Evolutionary conservation across 805 yeast genomes (phyloP).

Genomic region (Hanseniaspora nectarophila): DNA sequence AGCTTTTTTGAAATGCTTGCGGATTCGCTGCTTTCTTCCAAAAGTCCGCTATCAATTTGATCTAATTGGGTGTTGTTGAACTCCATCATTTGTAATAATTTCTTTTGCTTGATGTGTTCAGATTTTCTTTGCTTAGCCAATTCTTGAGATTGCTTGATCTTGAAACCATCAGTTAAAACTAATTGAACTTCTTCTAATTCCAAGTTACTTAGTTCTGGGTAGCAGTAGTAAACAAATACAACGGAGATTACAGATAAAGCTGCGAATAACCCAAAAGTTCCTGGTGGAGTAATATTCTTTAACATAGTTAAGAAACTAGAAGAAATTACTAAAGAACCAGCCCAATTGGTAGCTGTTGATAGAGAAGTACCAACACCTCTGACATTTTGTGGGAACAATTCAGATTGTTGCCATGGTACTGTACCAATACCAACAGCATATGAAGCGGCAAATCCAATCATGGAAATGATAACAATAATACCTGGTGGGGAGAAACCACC

Average conservation of each 20-base stretch:
- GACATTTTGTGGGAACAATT: conserved; percentile 83
- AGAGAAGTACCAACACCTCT: conserved; percentile 85
- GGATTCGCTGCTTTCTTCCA: conserved; percentile 10
- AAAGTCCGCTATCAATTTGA: conserved; percentile 4
- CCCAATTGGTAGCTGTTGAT: conserved; percentile 91
- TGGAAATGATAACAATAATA: conserved; percentile 66
- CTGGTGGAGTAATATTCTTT: conserved; percentile 84
- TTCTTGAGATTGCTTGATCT: conserved; percentile 52
- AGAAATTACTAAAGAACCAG: conserved; percentile 82
- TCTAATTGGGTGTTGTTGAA: conserved; percentile 14
- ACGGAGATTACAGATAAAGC: conserved; percentile 63
- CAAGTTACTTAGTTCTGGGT: conserved; percentile 85
- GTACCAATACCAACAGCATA: conserved; percentile 94
- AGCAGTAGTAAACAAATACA: conserved; percentile 65
- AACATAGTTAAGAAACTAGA: conserved; percentile 90
- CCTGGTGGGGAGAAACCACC: conserved; percentile 72
- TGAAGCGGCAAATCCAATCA: conserved; percentile 77
- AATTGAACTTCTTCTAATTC: conserved; percentile 85
- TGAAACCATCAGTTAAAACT: conserved; percentile 73
- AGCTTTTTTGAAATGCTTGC: neutral
- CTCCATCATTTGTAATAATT: conserved; percentile 13
- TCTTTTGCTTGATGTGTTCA: conserved; percentile 14
- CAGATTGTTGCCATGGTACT: conserved; percentile 97
- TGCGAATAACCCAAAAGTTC: conserved; percentile 85
- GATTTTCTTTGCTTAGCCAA: conserved; percentile 39